Percentiles rank a stretch among this genome's conserved stretches.
These are phyloP conservation scores for Epicoccum sorghinum DNA, from an alignment of 2,329 filamentous ascomycete species.

Conservation along the genomic window DNA sequence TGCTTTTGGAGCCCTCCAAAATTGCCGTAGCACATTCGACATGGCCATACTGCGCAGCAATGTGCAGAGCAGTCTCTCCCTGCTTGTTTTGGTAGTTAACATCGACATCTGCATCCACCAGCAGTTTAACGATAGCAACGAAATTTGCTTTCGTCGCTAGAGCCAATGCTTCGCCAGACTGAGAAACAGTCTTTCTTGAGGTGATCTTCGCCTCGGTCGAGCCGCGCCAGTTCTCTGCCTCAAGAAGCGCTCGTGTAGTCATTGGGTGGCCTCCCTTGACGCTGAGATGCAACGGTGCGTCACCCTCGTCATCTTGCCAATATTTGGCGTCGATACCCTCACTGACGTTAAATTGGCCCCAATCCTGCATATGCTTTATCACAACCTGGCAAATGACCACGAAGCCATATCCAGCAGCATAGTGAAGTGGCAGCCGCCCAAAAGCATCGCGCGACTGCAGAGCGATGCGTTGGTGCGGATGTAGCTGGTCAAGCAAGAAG, in stretches of 20 bases:
- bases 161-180: slow-evolving; percentile 85
- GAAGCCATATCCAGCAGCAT: slow-evolving; percentile 93
- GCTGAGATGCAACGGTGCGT: slow-evolving; percentile 87
- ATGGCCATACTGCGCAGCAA: slow-evolving; percentile 89
- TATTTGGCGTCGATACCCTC: slow-evolving; percentile 83
- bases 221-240: slow-evolving; percentile 78
- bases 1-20: slow-evolving; percentile 70
- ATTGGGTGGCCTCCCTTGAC: slow-evolving; percentile 89
- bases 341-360: slow-evolving; percentile 83
- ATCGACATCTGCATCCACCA: slow-evolving; percentile 89
- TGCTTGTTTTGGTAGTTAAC: slow-evolving; percentile 91
- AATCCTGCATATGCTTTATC: slow-evolving; percentile 86
- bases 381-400: slow-evolving; percentile 87
- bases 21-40: slow-evolving; percentile 79
- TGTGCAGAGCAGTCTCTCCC: slow-evolving; percentile 89
- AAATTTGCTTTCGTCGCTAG: slow-evolving; percentile 90
- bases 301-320: slow-evolving; percentile 94
- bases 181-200: slow-evolving; percentile 72
- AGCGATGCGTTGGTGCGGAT: slow-evolving; percentile 68
- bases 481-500: slow-evolving; percentile 71
- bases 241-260: slow-evolving; percentile 80
- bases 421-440: slow-evolving; percentile 86
- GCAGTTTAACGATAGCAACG: slow-evolving; percentile 78
- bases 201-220: slow-evolving; percentile 65
- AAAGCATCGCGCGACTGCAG: slow-evolving; percentile 76